These are phyloP conservation scores for Tremella yokohamensis DNA, from an alignment of 768 basidiomycete species.

Conservation along the genomic window DNA sequence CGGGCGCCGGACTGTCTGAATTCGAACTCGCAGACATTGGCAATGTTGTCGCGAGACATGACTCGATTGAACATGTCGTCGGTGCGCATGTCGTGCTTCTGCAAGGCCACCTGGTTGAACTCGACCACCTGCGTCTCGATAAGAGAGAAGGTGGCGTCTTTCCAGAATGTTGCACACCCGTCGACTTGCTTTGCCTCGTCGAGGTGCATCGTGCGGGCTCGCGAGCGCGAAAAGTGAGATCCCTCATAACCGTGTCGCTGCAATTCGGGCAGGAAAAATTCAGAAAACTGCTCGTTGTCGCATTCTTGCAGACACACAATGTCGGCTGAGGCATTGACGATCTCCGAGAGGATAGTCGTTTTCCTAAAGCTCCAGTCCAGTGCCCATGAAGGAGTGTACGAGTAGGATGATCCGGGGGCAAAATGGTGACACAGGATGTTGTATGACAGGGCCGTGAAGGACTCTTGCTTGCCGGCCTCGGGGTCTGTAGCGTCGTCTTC, in stretches of 20 bases:
- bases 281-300: conserved; percentile 85
- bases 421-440: conserved; percentile 91
- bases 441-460: conserved; percentile 77
- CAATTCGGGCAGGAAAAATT: conserved; percentile 76
- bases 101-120: conserved; percentile 87
- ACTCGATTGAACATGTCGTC: conserved; percentile 99
- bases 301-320: conserved; percentile 95
- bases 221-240: conserved; percentile 83
- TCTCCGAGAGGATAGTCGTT: conserved; percentile 77
- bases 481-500: conserved; percentile 35
- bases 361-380: conserved; percentile 92
- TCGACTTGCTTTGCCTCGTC: conserved; percentile 83
- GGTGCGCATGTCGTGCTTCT: conserved; percentile 71
- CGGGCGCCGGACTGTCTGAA: conserved; percentile 80
- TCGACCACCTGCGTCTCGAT: conserved; percentile 92
- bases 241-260: conserved; percentile 78
- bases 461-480: conserved; percentile 56
- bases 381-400: conserved; percentile 96
- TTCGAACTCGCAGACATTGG: conserved; percentile 80
- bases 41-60: conserved; percentile 88
- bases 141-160: conserved; percentile 79
- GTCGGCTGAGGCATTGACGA: conserved; percentile 75
- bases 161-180: conserved; percentile 96
- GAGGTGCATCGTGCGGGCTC: conserved; percentile 88
- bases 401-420: conserved; percentile 84